These are phyloP conservation scores for Saraca asoca DNA, from an alignment of 331 rosid species.

Conservation along the genomic window DNA sequence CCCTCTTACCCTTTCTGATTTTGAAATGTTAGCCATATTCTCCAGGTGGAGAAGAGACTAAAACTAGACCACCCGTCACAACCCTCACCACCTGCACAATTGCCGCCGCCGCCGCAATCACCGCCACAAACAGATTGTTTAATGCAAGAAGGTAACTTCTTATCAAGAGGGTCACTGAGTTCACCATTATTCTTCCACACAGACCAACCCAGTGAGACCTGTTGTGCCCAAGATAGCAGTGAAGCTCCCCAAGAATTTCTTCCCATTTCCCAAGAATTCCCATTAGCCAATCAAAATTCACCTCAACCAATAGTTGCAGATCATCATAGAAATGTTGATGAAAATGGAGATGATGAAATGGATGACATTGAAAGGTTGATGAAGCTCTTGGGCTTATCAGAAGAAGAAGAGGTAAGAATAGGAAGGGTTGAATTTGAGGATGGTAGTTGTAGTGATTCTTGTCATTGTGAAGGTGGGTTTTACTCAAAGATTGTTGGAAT, in stretches of 20 bases:
- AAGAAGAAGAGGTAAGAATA: constrained; percentile 21
- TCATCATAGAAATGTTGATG: constrained; percentile 14
- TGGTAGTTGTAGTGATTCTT: constrained; percentile 49
- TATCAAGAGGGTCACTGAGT: constrained; percentile 42
- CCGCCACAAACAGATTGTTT: not conserved
- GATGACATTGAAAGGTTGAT: constrained; percentile 60
- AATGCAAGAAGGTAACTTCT: constrained; percentile 22
- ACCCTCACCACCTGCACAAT: not conserved
- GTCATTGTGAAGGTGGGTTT: constrained; percentile 78
- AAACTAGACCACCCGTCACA: constrained; percentile 53
- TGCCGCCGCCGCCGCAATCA: not conserved
- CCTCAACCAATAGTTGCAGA: constrained; percentile 27
- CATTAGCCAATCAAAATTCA: constrained; percentile 40
- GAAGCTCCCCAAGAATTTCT: constrained; percentile 67
- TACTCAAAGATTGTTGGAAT: constrained; percentile 72
- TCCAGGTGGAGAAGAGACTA: constrained; percentile 76
- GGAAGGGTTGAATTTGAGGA: constrained; percentile 26
- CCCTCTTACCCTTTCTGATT: not conserved
- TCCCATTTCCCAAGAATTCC: constrained; percentile 51
- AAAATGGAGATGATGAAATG: constrained; percentile 21
- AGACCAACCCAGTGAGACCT: constrained; percentile 36
- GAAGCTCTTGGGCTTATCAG: constrained; percentile 57
- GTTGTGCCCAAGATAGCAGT: constrained; percentile 43
- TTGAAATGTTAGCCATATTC: not conserved
- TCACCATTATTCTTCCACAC: constrained; percentile 59